Evolutionary conservation across 2,329 filamentous ascomycete genomes (phyloP), one percentile per base, ranked within the genome.

Genomic region (Phialophora chinensis): DNA sequence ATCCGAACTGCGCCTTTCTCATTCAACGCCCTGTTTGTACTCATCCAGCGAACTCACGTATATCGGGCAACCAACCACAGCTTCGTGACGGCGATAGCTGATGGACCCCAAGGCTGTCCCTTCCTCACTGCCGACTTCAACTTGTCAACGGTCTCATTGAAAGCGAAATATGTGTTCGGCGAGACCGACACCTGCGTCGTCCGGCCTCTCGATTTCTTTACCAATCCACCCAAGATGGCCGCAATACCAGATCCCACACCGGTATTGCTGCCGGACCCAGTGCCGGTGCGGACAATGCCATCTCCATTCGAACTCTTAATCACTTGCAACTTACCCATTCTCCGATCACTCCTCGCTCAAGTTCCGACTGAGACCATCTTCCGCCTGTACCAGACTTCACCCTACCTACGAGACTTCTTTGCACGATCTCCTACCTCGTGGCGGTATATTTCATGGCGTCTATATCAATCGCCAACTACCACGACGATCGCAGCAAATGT

Each of bases 351-450:
- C 27, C 80, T 87, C 56, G 79, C 84, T 52, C 85, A 87, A 71
- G 79, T 85, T 49, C 83, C 86, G 60, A 88, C 86, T 50, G 75
- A 82, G 69, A 78, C 84, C 62, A 82, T 87, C 67, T 80, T 88
- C 75, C 79, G 84, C 60, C 82, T 88, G 65, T 86, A 86, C 73
- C 86, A 88, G 73, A 85, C 85, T 42, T 87, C 85, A 17, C 76
- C 75, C 60, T 82, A 85, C 74, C 81, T 88, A 63, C 82, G 84
- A 71, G 77, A 76, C 60, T 86, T 87, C 72, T 79, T 88, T 59
- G 78, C 79, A 66, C 76, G 75, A n/a, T 87, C 87, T 73, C 86
- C 86, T 44, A 83, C 85, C 57, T 85, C 86, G 78, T 88, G 86
- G 85, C 84, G 82, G 73, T 83, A 85, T 66, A 80, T 87, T 31